Evolutionary conservation across 2,329 filamentous ascomycete species (phyloP).

Genomic region (Curvularia spicifera): DNA sequence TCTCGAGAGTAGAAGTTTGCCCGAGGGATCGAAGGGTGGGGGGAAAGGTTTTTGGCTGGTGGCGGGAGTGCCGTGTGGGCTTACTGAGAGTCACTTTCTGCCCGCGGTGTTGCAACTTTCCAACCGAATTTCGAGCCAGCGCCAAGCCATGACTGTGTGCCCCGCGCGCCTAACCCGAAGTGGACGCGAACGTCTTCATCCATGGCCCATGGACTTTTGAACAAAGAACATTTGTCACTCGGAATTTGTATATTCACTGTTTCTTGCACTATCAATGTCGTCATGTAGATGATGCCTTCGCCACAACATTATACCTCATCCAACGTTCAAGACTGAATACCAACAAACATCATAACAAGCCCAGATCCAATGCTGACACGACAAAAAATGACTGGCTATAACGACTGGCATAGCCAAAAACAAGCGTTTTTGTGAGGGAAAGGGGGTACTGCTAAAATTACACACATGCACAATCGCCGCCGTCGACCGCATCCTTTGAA

Average conservation of each 20-base stretch:
- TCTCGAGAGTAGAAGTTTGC: constrained; percentile 33
- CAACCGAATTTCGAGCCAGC: constrained; percentile 30
- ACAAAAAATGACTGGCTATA: constrained; percentile 3
- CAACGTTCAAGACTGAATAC: neutral
- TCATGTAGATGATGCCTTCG: neutral
- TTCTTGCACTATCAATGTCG: neutral
- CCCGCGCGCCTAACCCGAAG: constrained; percentile 20
- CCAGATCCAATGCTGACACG: neutral
- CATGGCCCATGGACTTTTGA: neutral
- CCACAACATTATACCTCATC: neutral
- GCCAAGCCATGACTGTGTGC: constrained; percentile 26
- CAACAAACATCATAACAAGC: neutral
- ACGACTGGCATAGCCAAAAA: constrained; percentile 6
- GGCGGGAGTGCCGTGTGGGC: constrained; percentile 28
- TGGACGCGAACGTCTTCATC: constrained; percentile 12
- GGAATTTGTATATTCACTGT: neutral
- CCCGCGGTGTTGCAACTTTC: constrained; percentile 24
- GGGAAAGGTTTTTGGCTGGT: constrained; percentile 19
- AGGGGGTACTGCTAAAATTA: constrained; percentile 42
- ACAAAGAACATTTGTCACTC: neutral
- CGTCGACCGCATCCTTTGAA: constrained; percentile 11
- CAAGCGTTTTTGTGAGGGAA: constrained; percentile 33
- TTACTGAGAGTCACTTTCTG: constrained; percentile 20
- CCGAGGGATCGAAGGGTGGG: constrained; percentile 27
- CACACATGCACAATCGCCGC: constrained; percentile 23